These are phyloP conservation scores for Fibroporia radiculosa DNA, from an alignment of 768 basidiomycete genomes.

Conservation along the genomic window DNA sequence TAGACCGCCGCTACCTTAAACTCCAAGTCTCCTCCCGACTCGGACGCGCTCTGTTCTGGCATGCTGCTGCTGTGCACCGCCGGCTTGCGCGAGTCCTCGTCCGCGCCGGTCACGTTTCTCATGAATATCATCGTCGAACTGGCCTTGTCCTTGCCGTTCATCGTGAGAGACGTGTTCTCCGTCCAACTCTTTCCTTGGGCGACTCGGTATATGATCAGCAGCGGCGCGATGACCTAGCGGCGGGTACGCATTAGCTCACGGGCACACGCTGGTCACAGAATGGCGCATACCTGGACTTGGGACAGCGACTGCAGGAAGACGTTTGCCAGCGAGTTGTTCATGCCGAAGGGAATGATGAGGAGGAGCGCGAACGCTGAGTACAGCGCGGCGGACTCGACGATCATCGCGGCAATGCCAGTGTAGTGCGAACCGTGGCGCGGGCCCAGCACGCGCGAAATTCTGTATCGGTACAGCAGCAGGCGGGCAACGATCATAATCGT, in stretches of 20 bases:
- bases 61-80: too few relatives aligned
- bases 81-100: too few relatives aligned
- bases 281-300: background rate
- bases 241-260: background rate
- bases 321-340: background rate
- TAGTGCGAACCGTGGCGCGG: background rate
- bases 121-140: too few relatives aligned
- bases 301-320: background rate
- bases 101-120: too few relatives aligned
- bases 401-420: background rate
- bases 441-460: background rate
- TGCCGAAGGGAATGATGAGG: background rate
- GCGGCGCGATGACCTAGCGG: background rate
- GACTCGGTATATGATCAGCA: background rate
- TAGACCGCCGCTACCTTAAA: too few relatives aligned
- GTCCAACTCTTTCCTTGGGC: background rate
- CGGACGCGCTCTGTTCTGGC: too few relatives aligned
- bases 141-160: too few relatives aligned
- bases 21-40: too few relatives aligned
- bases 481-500: background rate
- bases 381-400: background rate
- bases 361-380: background rate
- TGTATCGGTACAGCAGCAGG: background rate
- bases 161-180: background rate
- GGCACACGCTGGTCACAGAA: background rate